Base-by-base conservation (phyloP, 2,329 filamentous ascomycete genomes). In the Aspergillus ruber region DNA sequence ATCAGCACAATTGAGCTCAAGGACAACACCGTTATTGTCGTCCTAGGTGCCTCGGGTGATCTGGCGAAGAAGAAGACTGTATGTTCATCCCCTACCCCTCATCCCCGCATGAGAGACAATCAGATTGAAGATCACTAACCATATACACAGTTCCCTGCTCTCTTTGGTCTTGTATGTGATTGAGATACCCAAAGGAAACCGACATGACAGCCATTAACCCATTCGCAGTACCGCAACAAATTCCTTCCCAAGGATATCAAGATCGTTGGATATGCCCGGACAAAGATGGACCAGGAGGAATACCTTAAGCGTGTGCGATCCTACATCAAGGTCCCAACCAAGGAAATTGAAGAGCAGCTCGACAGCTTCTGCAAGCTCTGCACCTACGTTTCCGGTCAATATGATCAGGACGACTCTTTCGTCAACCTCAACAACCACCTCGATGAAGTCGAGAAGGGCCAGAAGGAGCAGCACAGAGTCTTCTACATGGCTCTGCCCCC, bases 21-120 rank as follows among this genome's bases (percentile, higher is more conserved):
- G 80, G 89, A 97, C 67, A 94, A 98, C 80, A 98, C 93, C 57
- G 82, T 90, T 67, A 94, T 98, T 64, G 82, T 98, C 64, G 93
- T 98, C 63, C 84, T 98, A 59, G 93, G 93, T 65, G 93, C 93
- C 57, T 98, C 93, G 45, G 93, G 93, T 64, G 93, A 98, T 79
- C 77, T 98, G 59, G 93, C 93, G 44, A 98, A 98, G 82, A 98
- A 98, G 85, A 98, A 98, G 85, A 98, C 93, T 41, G 90, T 95
- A 74, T 69, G 83, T 69, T 53, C 44, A 49, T 29, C 29, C 42
- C 39, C 46, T 36, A 21, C 41, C 20, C 17, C 36, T 29, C 20
- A 39, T 21, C 27, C 23, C 42, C 29, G 33, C 36, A 46, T 27
- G 25, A 42, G 36, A 39, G 35, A 41, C 47, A 48, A 47, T 41